Evolutionary conservation across 306 rosid species (phyloP), one percentile per base, ranked within the genome.

Genomic region (Cucumis melo): DNA sequence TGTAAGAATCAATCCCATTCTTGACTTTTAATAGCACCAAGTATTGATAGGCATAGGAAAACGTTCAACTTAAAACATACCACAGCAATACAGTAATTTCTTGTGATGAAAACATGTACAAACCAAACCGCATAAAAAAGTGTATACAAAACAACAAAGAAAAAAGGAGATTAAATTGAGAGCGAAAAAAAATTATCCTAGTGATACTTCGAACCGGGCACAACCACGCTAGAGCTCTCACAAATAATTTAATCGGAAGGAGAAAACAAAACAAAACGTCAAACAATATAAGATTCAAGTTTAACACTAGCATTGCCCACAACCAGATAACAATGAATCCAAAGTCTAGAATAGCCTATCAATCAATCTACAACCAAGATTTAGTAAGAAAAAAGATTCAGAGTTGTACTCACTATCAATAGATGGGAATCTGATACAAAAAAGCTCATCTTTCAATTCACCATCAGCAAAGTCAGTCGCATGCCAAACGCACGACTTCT

Each of bases 401-500:
- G 53, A 66, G 42, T 48, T 55, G 78, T 24, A 82, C 99, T 87
- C 81, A 95, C 99, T 92, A 75, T 95, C 99, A 85, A 95, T 84
- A 1, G 98, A 89, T n/a, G 97, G 88, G 55, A 95, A 95, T 79
- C 99, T 87, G 80, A 95, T 95, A 76, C 98, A 95, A 88, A 95
- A 95, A 75, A 95, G 96, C 79, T 95, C 99, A 50, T 89, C 93
- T 86, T 92, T 95, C 78, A 92, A 88, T 88, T 95, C 96, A 36
- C 99, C 99, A 77, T 92, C 98, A 29, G 99, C 98, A 70, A 82
- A 95, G 63, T 95, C 99, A 78, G 89, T 87, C 0, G 99, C 99
- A 63, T 95, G 99, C 99, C 99, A 92, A 53, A 95, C 99, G 48
- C 93, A 95, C 0, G 93, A 95, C 71, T 95, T 95, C 63, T 92